Base-by-base conservation (phyloP, 768 basidiomycete species). In the Sarcodon aspratus region DNA sequence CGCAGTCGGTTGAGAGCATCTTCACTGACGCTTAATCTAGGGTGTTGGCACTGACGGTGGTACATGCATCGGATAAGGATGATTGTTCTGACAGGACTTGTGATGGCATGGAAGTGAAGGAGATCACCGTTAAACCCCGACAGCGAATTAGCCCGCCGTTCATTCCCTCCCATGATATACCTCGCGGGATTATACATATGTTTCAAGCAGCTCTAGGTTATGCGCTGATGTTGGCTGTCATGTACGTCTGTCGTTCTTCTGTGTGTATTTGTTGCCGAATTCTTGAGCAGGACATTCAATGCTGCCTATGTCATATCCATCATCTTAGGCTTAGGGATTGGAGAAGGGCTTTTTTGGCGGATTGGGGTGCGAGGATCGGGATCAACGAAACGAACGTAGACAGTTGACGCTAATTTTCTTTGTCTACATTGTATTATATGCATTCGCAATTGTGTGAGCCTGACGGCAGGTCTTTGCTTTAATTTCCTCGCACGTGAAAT, bases 211-310 rank as follows among this genome's bases (percentile, higher is more conserved):
- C 78, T 17, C 57, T 93, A 17, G 66, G 66, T 21, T 94, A 88
- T 55, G 54, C 70, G 5, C 73, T 94, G 49, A 94, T 95, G 91
- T 63, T 91, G 60, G 78, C 76, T 8, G 72, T 87, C 57, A 90
- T 91, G 87, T 89, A 63, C 64, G 81, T 62, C 1, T 11, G 32
- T 17, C 33, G 21, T 27, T 15, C 36, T 52, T 32, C 36, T 46
- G 10, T 43, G 34, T 27, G 5, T 27, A 27, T 27, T 27, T 27
- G 21, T 27, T 27, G 21, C 21, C 21, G 5, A 27, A 52, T 50
- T 63, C 50, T 54, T 35, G 47, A 47, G 34, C 58, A 94, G 90
- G 92, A 85, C 85, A 6, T 93, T 85, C 66, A 80, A 91, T 55
- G 82, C 74, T 5, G 82, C 77, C 27, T 94, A 78, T 58, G 71